Base-by-base conservation (phyloP, 768 basidiomycete genomes). In the Mycena haematopus region DNA sequence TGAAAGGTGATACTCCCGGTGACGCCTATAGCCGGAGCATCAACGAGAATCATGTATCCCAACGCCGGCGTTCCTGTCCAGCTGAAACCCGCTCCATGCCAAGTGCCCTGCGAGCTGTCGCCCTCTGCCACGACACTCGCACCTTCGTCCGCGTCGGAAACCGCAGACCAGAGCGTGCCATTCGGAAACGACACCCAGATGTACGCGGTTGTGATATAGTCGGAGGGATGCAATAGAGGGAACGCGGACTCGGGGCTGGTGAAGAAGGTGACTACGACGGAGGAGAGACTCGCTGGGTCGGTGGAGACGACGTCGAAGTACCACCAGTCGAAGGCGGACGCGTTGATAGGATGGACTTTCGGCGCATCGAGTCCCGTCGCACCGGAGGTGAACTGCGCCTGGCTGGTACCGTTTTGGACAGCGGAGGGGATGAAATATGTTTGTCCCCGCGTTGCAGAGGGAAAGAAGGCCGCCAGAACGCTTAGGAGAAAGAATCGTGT, bases 221-320 rank as follows among this genome's bases (percentile, higher is more conserved):
- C 36, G 6, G 36, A 36, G 19, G 40, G 17, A 6, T 6, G 40
- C 40, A n/a, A 1, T 6, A 42, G 5, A n/a, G 15, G 40, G 14
- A n/a, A 42, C 19, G 40, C 40, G 5, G 40, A 17, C 3, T 42
- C 14, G 17, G 60, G 49, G 14, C 52, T 47, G 27, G 67, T 56
- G 42, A 62, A 68, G 54, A 70, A 68, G 6, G 51, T 58, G 49
- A 65, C 63, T 33, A 65, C 63, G n/a, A 62, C 60, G 15, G 40
- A 42, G 19, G 40, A 10, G 40, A 42, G 19, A n/a, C 14, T 19
- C 6, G 40, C 8, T n/a, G 62, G 57, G 40, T 68, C 65, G 52
- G 49, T 40, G 33, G 69, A 68, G 19, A 68, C 65, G 8, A 62
- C 69, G 51, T 70, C 69, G 25, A 68, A 70, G 46, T 69, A 69